phyloP scores from a whole-genome alignment of 164 flowering plant species.

The Piper betle region DNA sequence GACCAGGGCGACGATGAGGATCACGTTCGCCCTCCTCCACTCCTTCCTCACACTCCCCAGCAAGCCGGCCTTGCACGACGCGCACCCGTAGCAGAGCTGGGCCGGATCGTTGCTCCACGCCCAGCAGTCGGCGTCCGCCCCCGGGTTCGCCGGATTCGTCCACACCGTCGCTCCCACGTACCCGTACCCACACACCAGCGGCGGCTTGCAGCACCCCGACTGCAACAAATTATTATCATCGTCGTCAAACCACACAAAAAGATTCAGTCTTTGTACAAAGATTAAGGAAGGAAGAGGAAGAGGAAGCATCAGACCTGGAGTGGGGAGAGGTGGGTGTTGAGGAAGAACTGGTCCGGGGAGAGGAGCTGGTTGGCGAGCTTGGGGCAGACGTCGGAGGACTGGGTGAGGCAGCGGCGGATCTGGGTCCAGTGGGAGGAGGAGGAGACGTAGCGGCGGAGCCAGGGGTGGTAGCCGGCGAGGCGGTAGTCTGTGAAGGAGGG shows the following conservation, averaged over 20 bases:
- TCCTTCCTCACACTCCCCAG: constrained; percentile 69
- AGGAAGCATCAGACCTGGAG: constrained; percentile 42
- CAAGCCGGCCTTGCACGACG: constrained; percentile 76
- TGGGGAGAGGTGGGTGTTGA: constrained; percentile 41
- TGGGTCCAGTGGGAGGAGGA: constrained; percentile 40
- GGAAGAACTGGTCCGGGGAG: constrained; percentile 53
- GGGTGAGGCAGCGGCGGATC: constrained; percentile 53
- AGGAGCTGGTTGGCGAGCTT: constrained; percentile 31
- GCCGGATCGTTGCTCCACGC: constrained; percentile 72
- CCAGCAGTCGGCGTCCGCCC: constrained; percentile 58
- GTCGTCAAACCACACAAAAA: background rate
- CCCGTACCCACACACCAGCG: constrained; percentile 60
- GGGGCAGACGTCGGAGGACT: constrained; percentile 37
- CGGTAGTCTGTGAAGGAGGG: constrained; percentile 54
- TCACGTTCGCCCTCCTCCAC: constrained; percentile 77
- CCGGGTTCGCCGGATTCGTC: constrained; percentile 51
- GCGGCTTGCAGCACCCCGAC: constrained; percentile 99
- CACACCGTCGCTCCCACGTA: constrained; percentile 80
- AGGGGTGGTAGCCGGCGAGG: constrained; percentile 47
- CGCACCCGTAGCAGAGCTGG: constrained; percentile 73
- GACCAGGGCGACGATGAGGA: constrained; percentile 55
- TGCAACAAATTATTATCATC: constrained; percentile 14
- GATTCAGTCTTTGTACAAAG: background rate
- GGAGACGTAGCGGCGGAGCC: constrained; percentile 55
- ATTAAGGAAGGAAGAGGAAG: background rate